Percentiles rank a stretch among this genome's conserved stretches.
phyloP scores from a whole-genome alignment of 1,284 basidiomycete genomes.

The Ganoderma sp. region DNA sequence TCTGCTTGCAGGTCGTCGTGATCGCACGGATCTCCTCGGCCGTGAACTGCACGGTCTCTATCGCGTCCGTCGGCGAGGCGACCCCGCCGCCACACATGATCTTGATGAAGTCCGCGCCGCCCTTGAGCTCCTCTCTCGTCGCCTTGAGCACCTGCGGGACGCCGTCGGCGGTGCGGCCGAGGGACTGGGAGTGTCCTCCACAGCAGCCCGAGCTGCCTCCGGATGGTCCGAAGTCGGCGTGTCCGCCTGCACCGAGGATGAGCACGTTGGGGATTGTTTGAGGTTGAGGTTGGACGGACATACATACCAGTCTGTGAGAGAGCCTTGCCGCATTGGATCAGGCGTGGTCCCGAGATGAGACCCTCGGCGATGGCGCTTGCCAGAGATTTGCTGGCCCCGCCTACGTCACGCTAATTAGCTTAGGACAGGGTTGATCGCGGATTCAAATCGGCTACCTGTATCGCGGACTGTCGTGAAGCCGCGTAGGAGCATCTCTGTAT shows the following conservation, averaged over 20 bases:
- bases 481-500: conserved; percentile 49
- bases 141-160: conserved; percentile 49
- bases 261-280: neutral
- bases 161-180: conserved; percentile 48
- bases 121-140: conserved; percentile 50
- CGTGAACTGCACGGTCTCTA: conserved; percentile 54
- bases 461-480: conserved; percentile 59
- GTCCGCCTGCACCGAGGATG: conserved; percentile 41
- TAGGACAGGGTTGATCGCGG: neutral
- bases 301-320: conserved; percentile 50
- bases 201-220: conserved; percentile 46
- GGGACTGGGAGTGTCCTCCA: conserved; percentile 43
- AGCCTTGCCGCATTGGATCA: conserved; percentile 53
- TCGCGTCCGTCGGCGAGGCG: conserved; percentile 50
- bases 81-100: conserved; percentile 55
- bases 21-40: conserved; percentile 53
- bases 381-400: conserved; percentile 50
- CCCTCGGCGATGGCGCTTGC: conserved; percentile 51
- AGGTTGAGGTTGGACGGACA: neutral
- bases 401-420: conserved; percentile 15
- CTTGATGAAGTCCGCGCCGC: conserved; percentile 53
- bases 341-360: conserved; percentile 48
- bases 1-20: conserved; percentile 50
- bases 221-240: conserved; percentile 46
- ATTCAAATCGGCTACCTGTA: conserved; percentile 40